phyloP scores from a whole-genome alignment of 331 rosid species.

The Stylosanthes scabra region DNA sequence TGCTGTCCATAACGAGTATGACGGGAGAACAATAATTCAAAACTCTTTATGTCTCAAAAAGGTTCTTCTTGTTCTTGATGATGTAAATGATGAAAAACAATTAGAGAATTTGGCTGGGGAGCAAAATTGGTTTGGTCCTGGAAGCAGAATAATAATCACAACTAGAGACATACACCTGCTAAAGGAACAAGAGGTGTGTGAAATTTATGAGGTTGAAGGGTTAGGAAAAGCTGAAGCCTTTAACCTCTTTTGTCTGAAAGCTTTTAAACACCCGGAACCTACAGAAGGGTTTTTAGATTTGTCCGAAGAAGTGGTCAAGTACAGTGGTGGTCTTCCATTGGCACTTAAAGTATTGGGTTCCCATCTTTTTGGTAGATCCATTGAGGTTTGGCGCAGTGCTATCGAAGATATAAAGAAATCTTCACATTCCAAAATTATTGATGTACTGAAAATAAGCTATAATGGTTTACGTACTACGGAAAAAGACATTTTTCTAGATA shows the following conservation, averaged over 20 bases:
- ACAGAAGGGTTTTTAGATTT: not conserved
- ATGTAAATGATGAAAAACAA: too few relatives aligned
- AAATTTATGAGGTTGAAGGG: too few relatives aligned
- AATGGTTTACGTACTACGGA: not conserved
- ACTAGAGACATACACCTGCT: too few relatives aligned
- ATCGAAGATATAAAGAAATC: not conserved
- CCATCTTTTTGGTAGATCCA: not conserved
- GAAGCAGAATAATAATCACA: too few relatives aligned
- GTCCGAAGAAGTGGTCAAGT: not conserved
- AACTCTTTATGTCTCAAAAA: too few relatives aligned
- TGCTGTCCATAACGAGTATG: too few relatives aligned
- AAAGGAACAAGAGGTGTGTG: too few relatives aligned
- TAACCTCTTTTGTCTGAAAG: not conserved
- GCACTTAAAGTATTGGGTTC: not conserved
- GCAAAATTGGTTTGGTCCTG: too few relatives aligned
- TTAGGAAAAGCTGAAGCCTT: too few relatives aligned
- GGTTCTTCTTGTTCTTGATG: too few relatives aligned
- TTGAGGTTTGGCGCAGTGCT: not conserved
- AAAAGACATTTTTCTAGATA: not conserved
- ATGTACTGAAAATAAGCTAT: not conserved
- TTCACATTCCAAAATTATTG: not conserved
- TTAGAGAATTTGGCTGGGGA: too few relatives aligned
- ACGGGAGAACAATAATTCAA: too few relatives aligned
- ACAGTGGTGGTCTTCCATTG: not conserved
- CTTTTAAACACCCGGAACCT: not conserved